Evolutionary conservation across 495 filamentous ascomycete species (phyloP).

Genomic region (Echria macrotheca): DNA sequence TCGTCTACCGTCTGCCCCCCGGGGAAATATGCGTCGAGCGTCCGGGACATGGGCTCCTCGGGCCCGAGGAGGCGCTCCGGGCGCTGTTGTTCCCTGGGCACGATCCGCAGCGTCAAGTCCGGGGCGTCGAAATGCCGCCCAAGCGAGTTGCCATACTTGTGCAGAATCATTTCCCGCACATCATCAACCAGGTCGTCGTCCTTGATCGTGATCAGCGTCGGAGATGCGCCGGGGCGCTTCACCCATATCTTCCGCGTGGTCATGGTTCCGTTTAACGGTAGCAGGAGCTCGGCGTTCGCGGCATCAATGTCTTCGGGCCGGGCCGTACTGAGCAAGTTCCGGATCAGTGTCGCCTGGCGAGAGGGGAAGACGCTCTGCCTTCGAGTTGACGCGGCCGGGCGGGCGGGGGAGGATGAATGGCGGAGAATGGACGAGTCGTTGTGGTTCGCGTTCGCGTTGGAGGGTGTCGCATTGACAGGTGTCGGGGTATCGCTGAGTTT

Average conservation of each 20-base stretch:
- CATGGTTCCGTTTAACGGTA: slow-evolving; percentile 47
- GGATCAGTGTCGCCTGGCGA: slow-evolving; percentile 42
- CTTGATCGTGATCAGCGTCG: slow-evolving; percentile 77
- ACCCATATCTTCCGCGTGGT: slow-evolving; percentile 88
- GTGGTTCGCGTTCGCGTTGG: slow-evolving; percentile 3
- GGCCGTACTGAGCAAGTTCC: slow-evolving; percentile 37
- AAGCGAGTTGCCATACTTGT: slow-evolving; percentile 89
- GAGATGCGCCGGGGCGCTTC: slow-evolving; percentile 73
- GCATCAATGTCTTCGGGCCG: slow-evolving; percentile 28
- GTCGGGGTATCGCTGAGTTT: slow-evolving; percentile 22
- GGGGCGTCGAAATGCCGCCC: slow-evolving; percentile 85
- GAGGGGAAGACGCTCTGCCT: slow-evolving; percentile 45
- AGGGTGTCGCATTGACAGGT: slow-evolving; percentile 6
- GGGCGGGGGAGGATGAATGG: slow-evolving; percentile 19
- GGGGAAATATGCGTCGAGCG: slow-evolving; percentile 80
- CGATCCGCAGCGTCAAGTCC: slow-evolving; percentile 78
- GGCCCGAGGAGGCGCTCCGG: slow-evolving; percentile 71
- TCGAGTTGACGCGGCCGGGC: slow-evolving; percentile 27
- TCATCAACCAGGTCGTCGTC: slow-evolving; percentile 94
- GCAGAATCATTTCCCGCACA: slow-evolving; percentile 84
- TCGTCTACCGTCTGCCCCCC: slow-evolving; percentile 87
- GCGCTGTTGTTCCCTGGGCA: slow-evolving; percentile 77
- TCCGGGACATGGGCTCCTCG: slow-evolving; percentile 74
- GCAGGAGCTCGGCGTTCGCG: slow-evolving; percentile 26
- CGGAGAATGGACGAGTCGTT: slow-evolving; percentile 9